Base-by-base conservation (phyloP, 208 protist species). In the Leptomonas seymouri region DNA sequence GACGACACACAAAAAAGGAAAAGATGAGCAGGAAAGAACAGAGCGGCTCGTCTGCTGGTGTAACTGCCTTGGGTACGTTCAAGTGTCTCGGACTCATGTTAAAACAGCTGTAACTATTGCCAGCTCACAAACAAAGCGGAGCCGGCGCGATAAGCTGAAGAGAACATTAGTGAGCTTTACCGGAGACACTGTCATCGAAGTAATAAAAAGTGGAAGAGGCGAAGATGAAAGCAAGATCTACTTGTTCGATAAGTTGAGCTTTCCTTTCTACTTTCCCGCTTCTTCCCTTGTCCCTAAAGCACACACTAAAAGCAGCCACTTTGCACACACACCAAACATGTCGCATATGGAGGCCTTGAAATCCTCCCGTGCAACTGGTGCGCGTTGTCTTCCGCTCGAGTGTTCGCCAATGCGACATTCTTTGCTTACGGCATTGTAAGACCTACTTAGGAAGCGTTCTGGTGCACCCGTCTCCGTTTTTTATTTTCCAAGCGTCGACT, bases 121-220 rank as follows among this genome's bases (percentile, higher is more conserved):
- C 45, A 28, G 12, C 18, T 51, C 34, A 3, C 21, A 21, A 7
- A 15, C 6, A 18, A 25, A 20, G 1, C 30, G 57, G 21, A 27
- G 3, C 6, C 14, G 28, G 28, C n/a, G 45, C 53, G 23, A 11
- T n/a, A 20, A 21, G 68, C 4, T 20, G 42, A 41, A 64, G 27
- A 69, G 36, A 45, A 39, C 59, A 59, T 34, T 49, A 20, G 6
- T 55, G 65, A 75, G 63, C 51, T 67, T 76, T 50, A 45, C 58
- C 67, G 48, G 31, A 42, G 62, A 56, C 56, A 70, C 71, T 44
- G 4, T 77, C 64, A 77, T 71, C 65, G n/a, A 76, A 48, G 36
- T 66, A 46, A 54, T 18, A 71, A 67, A 31, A 60, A 53, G 41
- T 46, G 11, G 48, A 34, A 42, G 34, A 30, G 57, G 23, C 59